Conservation (phyloP, 2,329 filamentous ascomycete genomes). For the Dactylellina parvicollis region DNA sequence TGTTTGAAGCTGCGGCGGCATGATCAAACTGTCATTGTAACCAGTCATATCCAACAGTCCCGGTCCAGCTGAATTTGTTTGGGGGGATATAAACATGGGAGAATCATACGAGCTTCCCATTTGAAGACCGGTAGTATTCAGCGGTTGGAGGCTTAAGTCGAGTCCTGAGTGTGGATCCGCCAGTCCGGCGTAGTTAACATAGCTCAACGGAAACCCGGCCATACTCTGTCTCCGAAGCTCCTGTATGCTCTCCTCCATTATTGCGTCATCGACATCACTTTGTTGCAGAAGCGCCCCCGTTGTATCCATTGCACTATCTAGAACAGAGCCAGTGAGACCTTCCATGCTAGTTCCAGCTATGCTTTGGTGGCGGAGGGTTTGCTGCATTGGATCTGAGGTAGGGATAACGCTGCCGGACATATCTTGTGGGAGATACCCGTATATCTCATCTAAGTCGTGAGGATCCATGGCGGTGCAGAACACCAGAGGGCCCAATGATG, state of each 20-base stretch:
- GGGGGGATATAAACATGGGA: conserved; percentile 45
- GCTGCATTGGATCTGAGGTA: conserved; percentile 33
- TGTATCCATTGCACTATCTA: conserved; percentile 28
- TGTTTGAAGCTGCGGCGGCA: conserved; percentile 31
- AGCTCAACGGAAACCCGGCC: conserved; percentile 36
- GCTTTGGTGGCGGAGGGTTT: conserved; percentile 22
- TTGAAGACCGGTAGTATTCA: conserved; percentile 31
- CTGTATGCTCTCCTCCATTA: conserved; percentile 48
- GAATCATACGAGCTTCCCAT: conserved; percentile 38
- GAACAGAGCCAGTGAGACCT: conserved; percentile 29
- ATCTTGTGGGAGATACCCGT: conserved; percentile 22
- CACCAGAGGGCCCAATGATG: too few species aligned
- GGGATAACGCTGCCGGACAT: conserved; percentile 14
- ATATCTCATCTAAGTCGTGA: conserved; percentile 33
- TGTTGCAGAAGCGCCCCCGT: conserved; percentile 23
- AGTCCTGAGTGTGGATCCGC: conserved; percentile 28
- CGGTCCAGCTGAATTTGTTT: conserved; percentile 7
- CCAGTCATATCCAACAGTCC: conserved; percentile 34
- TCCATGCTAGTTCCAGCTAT: conserved; percentile 47
- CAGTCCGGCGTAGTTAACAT: conserved; percentile 27
- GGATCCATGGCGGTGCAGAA: conserved; percentile 32
- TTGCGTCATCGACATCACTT: conserved; percentile 36
- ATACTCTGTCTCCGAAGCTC: conserved; percentile 49
- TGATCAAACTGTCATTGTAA: conserved; percentile 34
- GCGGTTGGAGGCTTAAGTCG: conserved; percentile 26